A percentile compares a stretch with the other conserved stretches of the same genome.
Conservation (phyloP, 352 stramenopile species). For the Globisporangium echinulatum region DNA sequence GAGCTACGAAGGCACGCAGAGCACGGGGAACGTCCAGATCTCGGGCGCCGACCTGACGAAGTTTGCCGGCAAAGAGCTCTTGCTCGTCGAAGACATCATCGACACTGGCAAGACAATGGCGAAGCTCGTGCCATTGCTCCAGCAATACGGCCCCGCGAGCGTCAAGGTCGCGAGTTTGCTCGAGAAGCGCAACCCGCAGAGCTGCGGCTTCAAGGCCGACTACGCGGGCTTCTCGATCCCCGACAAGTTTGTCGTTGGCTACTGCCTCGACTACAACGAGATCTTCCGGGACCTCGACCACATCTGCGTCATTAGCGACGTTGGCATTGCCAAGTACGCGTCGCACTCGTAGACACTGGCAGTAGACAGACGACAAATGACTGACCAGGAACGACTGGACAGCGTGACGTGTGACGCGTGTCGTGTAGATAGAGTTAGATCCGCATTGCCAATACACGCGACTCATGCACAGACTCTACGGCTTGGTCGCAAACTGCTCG, state of each 20-base stretch:
- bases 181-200: constrained; percentile 90
- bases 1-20: constrained; percentile 91
- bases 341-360: constrained; percentile 26
- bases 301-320: constrained; percentile 93
- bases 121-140: constrained; percentile 86
- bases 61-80: constrained; percentile 87
- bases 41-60: constrained; percentile 78
- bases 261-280: constrained; percentile 97
- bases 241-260: constrained; percentile 94
- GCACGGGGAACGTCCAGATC: constrained; percentile 90
- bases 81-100: constrained; percentile 98
- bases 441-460: too few species aligned
- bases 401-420: too few species aligned
- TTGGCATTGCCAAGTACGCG: constrained; percentile 86
- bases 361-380: neutral
- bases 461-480: constrained; percentile 17
- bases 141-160: constrained; percentile 70
- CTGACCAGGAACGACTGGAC: too few species aligned
- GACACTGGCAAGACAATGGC: constrained; percentile 94
- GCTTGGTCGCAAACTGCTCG: constrained; percentile 62
- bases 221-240: constrained; percentile 96
- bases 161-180: constrained; percentile 90
- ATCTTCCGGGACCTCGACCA: constrained; percentile 94
- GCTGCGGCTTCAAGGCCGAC: constrained; percentile 88
- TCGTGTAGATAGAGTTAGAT: too few species aligned